Base-by-base conservation (phyloP, 768 basidiomycete species). In the Macrolepiota dolichaula region DNA sequence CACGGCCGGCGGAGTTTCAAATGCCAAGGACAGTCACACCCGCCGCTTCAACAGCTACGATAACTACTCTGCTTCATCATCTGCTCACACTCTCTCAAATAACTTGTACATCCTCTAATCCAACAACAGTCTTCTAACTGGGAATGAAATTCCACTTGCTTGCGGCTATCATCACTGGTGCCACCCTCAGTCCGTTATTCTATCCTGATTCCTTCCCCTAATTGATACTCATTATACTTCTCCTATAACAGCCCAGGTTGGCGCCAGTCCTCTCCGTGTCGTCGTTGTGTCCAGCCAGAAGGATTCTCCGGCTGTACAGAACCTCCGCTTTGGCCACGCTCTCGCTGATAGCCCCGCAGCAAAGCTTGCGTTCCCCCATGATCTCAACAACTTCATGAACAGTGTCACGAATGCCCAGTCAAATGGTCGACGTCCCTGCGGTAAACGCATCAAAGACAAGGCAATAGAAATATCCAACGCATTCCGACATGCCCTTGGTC, bases 401-500 rank as follows among this genome's bases (percentile, higher is more conserved):
- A 44, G 12, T 53, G 24, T 46, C 42, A 32, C 38, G n/a, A 42
- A 52, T 40, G 60, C 60, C 35, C 66, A 57, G 32, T 65, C 65
- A 7, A 63, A 60, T 53, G 57, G 51, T 25, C 62, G 59, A 6
- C 62, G 65, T 22, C 65, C 68, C 35, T 66, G 61, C 32, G 42
- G 62, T 22, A 55, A 63, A 53, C 64, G 59, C 12, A 57, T 73
- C 66, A 65, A 69, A 36, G 66, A 78, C 67, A 87, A 86, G 67
- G 79, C 80, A 27, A 65, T 83, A 57, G 73, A 78, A 61, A 61
- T 86, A 42, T 80, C 83, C 54, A 85, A 87, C 64, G 65, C 76
- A 27, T 78, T 91, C 76, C 76, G 84, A 47, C 72, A 82, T 61
- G 78, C 79, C 1, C 71, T 90, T 38, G 86, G 87, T 19, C 67